Evolutionary conservation across 1,139 yeast species (phyloP), one percentile per base, ranked within the genome.

Genomic region (Yarrowia galli): DNA sequence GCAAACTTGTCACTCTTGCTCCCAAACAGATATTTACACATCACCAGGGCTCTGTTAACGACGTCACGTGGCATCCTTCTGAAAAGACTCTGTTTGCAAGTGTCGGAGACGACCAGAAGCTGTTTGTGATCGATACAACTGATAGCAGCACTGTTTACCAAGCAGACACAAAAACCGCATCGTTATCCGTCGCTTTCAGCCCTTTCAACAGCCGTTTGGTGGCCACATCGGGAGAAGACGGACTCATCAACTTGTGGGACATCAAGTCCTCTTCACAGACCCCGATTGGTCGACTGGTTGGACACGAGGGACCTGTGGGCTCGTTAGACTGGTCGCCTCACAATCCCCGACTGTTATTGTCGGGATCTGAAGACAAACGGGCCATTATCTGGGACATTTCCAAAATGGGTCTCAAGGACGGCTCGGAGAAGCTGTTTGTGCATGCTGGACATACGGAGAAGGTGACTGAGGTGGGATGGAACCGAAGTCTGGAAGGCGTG

Each of bases 371-470:
- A 1, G 97, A 92, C 76, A 85, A 88, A 4, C 79, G 86, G 60
- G 93, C 91, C n/a, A 87, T 87, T 73, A 68, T 93, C 9, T 89
- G 90, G 86, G 92, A 91, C 74, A 77, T 87, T 4, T 73, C 83
- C 3, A 75, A 78, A 42, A 75, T 77, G 3, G 81, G 79, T 2
- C 28, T 83, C 69, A 70, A 75, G 65, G 68, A 73, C 70, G 69
- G 75, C 3, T 76, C 80, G 2, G 83, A 80, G 49, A 78, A 88
- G 58, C 69, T 88, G 25, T 93, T 95, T 75, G 83, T 85, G 43
- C 99, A 96, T 77, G 91, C 89, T 15, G 99, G 99, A 0, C 99
- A 95, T 76, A 86, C 95, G 84, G 81, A 89, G 68, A 93, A 96
- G 25, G 91, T 95, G 18, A 88, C 89, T 73, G 98, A 93, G 75